Percentiles rank a stretch among this genome's conserved stretches.
phyloP scores from a whole-genome alignment of 345 rosid genomes.

The Salix exigua region DNA sequence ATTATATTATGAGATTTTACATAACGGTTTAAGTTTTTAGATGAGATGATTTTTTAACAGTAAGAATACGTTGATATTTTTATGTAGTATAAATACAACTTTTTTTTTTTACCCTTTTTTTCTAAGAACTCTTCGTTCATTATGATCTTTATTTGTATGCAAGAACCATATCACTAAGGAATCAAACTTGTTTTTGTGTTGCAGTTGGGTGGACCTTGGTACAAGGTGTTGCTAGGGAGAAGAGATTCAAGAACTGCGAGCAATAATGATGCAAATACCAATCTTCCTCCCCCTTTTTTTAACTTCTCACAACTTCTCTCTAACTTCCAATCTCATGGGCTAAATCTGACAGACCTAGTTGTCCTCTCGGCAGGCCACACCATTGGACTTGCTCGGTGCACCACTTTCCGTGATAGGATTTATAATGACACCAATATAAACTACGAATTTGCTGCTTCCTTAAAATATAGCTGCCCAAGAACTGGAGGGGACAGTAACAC shows the following conservation, averaged over 20 bases:
- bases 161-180: too few relatives aligned
- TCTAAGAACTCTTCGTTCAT: background rate
- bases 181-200: background rate
- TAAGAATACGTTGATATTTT: too few relatives aligned
- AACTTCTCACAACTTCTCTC: background rate
- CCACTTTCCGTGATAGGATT: background rate
- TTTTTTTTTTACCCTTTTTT: too few relatives aligned
- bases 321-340: too few relatives aligned
- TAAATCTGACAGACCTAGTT: too few relatives aligned
- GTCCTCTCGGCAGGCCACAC: too few relatives aligned
- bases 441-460: background rate
- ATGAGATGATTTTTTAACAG: too few relatives aligned
- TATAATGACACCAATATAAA: too few relatives aligned
- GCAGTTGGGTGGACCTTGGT: background rate
- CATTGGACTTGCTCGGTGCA: background rate
- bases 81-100: background rate
- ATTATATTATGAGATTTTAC: too few relatives aligned
- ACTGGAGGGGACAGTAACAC: background rate
- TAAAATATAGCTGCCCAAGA: background rate
- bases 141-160: background rate
- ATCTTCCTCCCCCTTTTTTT: background rate
- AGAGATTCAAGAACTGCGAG: background rate
- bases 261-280: background rate
- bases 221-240: background rate
- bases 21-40: too few relatives aligned